Evolutionary conservation across 177 flowering plant species (phyloP).

Genomic region (Vitis hybrid): DNA sequence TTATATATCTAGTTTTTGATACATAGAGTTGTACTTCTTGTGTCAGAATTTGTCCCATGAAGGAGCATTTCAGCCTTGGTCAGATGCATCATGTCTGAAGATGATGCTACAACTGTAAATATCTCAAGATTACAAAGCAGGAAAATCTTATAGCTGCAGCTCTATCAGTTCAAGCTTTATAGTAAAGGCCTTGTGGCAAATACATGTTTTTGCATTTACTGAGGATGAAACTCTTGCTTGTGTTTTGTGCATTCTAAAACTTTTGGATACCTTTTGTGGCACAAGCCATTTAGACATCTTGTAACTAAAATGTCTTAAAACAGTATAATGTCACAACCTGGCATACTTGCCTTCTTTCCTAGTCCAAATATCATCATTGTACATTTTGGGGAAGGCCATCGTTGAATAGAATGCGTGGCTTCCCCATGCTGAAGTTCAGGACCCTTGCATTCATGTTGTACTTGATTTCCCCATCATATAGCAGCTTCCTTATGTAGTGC

Average conservation of each 20-base stretch:
- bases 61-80: conserved; percentile 46
- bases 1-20: conserved; percentile 6
- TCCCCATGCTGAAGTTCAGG: conserved; percentile 96
- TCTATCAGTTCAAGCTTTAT: background rate
- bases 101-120: conserved; percentile 7
- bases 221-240: background rate
- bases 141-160: background rate
- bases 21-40: conserved; percentile 8
- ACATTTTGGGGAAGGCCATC: conserved; percentile 36
- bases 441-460: conserved; percentile 88
- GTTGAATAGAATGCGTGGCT: conserved; percentile 63
- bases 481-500: conserved; percentile 82
- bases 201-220: background rate
- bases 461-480: conserved; percentile 76
- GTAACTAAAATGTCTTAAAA: background rate
- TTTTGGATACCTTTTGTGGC: background rate
- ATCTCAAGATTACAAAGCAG: background rate
- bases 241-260: background rate
- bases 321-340: background rate
- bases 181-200: background rate
- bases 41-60: conserved; percentile 34
- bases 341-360: background rate
- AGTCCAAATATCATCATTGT: conserved; percentile 10
- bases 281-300: background rate
- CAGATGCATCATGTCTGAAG: conserved; percentile 17